Base-by-base conservation (phyloP, 768 basidiomycete genomes). In the Trametes punicea region DNA sequence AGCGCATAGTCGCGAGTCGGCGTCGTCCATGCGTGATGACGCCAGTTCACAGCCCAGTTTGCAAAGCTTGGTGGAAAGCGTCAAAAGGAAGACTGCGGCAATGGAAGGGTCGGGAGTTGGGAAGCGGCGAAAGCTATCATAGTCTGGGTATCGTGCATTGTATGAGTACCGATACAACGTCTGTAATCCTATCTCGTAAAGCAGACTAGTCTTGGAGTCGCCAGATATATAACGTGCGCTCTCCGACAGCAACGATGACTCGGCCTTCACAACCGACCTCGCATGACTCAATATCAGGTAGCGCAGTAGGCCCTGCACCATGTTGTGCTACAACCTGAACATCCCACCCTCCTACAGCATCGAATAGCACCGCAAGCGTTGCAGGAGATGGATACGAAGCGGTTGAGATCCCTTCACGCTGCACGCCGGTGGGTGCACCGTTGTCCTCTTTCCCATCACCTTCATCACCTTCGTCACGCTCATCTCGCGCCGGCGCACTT, bases 61-160 rank as follows among this genome's bases (percentile, higher is more conserved):
- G 51, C 73, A 81, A 56, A 83, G 72, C 55, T 74, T 98, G 33
- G 90, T 94, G 29, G 88, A 91, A 65, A 90, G 88, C 56, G 85
- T 97, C 30, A 97, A 97, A 74, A 77, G 92, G 54, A 94, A 90
- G 70, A 87, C 81, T 55, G 64, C 67, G 2, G 63, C 69, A 5
- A 59, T 59, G 9, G 65, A 62, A n/a, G 57, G 63, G 18, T 34
- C 56, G 4, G 69, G 67, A 11, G 56, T 68, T 21, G 77, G 78
- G 38, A 79, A 77, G 57, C 67, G 78, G 27, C 68, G 70, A 31
- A 79, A 71, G 45, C 25, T 73, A 21, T 68, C 63, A 48, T n/a
- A n/a, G n/a, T n/a, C n/a, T n/a, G n/a, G n/a, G n/a, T n/a, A n/a
- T 56, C 31, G 38, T 41, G 13, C 23, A 27, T 13, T 20, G 2